A percentile compares a stretch with the other conserved stretches of the same genome.
Conservation (phyloP, 2,329 filamentous ascomycete species). For the Microsporum audouinii region DNA sequence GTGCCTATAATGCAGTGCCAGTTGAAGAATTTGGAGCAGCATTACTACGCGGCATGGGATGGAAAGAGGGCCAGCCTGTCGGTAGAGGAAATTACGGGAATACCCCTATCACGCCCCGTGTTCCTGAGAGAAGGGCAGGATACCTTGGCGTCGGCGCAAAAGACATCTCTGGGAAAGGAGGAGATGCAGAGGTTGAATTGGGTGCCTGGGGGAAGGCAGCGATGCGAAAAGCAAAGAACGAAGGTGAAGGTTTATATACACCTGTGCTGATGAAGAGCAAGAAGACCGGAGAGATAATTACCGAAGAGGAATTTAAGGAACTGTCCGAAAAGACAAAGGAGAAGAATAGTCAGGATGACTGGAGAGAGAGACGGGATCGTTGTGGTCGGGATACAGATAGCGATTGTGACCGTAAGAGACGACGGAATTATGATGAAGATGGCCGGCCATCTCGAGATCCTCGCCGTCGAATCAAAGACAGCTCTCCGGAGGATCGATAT, state of each 20-base stretch:
- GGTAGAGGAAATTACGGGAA: slow-evolving; percentile 44
- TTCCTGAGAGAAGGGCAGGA: slow-evolving; percentile 61
- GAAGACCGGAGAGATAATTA: slow-evolving; percentile 50
- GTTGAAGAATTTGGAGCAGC: slow-evolving; percentile 93
- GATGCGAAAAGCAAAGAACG: slow-evolving; percentile 41
- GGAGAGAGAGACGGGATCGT: slow-evolving; percentile 35
- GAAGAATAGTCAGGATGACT: slow-evolving; percentile 34
- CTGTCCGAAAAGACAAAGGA: slow-evolving; percentile 40
- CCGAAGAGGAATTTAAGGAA: slow-evolving; percentile 49
- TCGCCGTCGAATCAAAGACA: neutral
- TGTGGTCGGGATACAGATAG: slow-evolving; percentile 29
- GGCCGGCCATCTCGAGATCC: too few relatives aligned
- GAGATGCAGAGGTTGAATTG: slow-evolving; percentile 53
- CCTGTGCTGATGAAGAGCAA: slow-evolving; percentile 52
- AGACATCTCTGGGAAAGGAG: slow-evolving; percentile 45
- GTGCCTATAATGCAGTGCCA: slow-evolving; percentile 77
- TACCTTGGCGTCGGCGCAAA: slow-evolving; percentile 83
- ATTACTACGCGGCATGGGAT: slow-evolving; percentile 84
- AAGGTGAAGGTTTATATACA: slow-evolving; percentile 44
- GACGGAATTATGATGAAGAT: slow-evolving; percentile 25
- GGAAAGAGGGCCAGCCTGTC: slow-evolving; percentile 59
- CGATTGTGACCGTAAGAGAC: slow-evolving; percentile 19
- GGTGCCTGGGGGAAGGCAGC: slow-evolving; percentile 64
- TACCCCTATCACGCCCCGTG: slow-evolving; percentile 46
- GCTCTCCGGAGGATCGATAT: slow-evolving; percentile 24